Base-by-base conservation (phyloP, 2,329 filamentous ascomycete species). In the Talaromyces sp. region DNA sequence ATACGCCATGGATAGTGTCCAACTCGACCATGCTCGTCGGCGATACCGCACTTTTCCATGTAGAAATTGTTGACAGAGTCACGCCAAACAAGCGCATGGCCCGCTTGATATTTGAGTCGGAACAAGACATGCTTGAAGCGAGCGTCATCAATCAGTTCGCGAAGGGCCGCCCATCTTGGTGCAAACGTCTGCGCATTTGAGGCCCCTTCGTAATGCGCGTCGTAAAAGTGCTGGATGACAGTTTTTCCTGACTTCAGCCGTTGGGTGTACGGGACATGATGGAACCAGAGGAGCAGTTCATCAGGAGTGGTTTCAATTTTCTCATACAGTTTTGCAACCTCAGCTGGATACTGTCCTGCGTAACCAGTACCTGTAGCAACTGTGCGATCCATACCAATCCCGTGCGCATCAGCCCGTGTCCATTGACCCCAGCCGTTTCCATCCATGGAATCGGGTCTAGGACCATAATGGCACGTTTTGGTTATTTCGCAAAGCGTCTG, bases 361-460 rank as follows among this genome's bases (percentile, higher is more conserved):
- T 83, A 87, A 0, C 86, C 85, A 0, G 89, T 91, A 10, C 89
- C 89, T 62, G 89, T 91, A 66, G 77, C 79, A 0, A 89, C 85
- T 0, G 89, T 91, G 11, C 89, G 83, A 70, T 91, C 89, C 89
- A 91, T 91, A 0, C 89, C 89, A 63, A 91, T 86, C 4, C 80
- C 22, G 78, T 69, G 0, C 73, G 72, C 31, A 67, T 90, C 86
- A 0, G 89, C 89, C 3, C 89, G 84, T 0, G 89, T 91, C 88
- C 89, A 91, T 72, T 90, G 88, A 10, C 89, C 89, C 87, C 87
- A 91, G 2, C 84, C 83, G 69, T 90, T 91, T 70, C 82, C 81
- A 68, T 91, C 89, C 71, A 89, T 86, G 0, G 85, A 87, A 8
- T 83, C 85, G 1, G 89, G 88, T 65, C 88, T 89, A 0, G 89